Percentiles rank a stretch among this genome's conserved stretches.
Evolutionary conservation across 2,329 filamentous ascomycete genomes (phyloP).

Genomic region (Stemphylium beticola): DNA sequence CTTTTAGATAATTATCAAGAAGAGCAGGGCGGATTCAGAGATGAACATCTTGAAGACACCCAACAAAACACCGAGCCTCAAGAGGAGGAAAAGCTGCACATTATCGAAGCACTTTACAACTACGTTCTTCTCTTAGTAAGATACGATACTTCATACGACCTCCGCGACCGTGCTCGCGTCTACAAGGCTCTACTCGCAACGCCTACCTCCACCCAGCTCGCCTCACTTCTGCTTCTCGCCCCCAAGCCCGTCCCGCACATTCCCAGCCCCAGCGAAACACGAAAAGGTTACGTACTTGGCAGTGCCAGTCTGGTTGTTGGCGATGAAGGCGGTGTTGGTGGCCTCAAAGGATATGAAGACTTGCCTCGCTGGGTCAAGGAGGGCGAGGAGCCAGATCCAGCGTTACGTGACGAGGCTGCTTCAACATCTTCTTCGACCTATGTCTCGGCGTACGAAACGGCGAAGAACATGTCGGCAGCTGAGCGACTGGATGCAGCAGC

Average conservation of each 20-base stretch:
- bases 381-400: slow-evolving; percentile 79
- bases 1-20: slow-evolving; percentile 41
- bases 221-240: slow-evolving; percentile 86
- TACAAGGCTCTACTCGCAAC: slow-evolving; percentile 84
- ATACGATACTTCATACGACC: slow-evolving; percentile 93
- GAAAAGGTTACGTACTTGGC: slow-evolving; percentile 79
- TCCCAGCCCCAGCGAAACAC: slow-evolving; percentile 84
- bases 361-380: slow-evolving; percentile 85
- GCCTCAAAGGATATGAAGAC: slow-evolving; percentile 76
- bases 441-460: slow-evolving; percentile 37
- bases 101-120: slow-evolving; percentile 79
- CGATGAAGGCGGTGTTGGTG: slow-evolving; percentile 72
- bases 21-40: slow-evolving; percentile 46
- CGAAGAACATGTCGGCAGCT: slow-evolving; percentile 61
- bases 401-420: slow-evolving; percentile 65
- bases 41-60: slow-evolving; percentile 28
- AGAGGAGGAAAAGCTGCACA: slow-evolving; percentile 61
- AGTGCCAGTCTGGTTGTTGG: slow-evolving; percentile 86
- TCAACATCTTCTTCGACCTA: slow-evolving; percentile 39
- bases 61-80: slow-evolving; percentile 21
- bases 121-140: slow-evolving; percentile 84
- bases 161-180: slow-evolving; percentile 87
- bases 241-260: slow-evolving; percentile 93
- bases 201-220: slow-evolving; percentile 78
- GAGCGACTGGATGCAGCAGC: slow-evolving; percentile 68